A percentile compares a stretch with the other conserved stretches of the same genome.
phyloP scores from a whole-genome alignment of 371 early-diverging fungal genomes.

The Nematocida sp. region DNA sequence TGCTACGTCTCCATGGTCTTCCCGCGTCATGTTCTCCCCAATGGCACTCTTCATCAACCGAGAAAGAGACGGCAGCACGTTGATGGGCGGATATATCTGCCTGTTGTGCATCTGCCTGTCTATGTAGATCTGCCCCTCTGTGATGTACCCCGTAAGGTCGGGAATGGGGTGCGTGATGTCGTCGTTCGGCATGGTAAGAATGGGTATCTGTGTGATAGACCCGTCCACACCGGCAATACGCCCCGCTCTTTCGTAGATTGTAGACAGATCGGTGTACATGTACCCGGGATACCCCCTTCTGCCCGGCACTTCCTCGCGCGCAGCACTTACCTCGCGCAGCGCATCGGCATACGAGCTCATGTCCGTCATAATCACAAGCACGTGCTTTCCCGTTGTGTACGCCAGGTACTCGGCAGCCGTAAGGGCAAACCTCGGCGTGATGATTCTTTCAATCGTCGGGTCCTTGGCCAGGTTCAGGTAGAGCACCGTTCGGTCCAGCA shows the following conservation, averaged over 20 bases:
- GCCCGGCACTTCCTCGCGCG: constrained; percentile 99
- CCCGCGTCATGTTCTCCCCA: constrained; percentile 94
- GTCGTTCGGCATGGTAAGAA: constrained; percentile 99
- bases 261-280: constrained; percentile 99
- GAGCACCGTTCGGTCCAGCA: constrained; percentile 91
- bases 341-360: constrained; percentile 99
- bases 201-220: constrained; percentile 98
- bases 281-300: constrained; percentile 99
- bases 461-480: constrained; percentile 99
- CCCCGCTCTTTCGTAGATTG: constrained; percentile 98
- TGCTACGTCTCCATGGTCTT: constrained; percentile 98
- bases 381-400: constrained; percentile 98
- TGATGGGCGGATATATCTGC: constrained; percentile 99
- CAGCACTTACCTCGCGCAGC: constrained; percentile 95
- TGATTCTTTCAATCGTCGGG: constrained; percentile 99
- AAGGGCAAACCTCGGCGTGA: constrained; percentile 96
- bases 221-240: constrained; percentile 97
- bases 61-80: constrained; percentile 94
- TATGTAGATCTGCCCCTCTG: constrained; percentile 98
- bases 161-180: constrained; percentile 99
- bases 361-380: constrained; percentile 97
- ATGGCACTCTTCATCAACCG: constrained; percentile 99
- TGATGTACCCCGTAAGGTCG: constrained; percentile 99
- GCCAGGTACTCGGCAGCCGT: constrained; percentile 99
- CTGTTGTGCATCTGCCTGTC: constrained; percentile 97